phyloP scores from a whole-genome alignment of 106 monocot genomes.

The Dactylorhiza incarnata region DNA sequence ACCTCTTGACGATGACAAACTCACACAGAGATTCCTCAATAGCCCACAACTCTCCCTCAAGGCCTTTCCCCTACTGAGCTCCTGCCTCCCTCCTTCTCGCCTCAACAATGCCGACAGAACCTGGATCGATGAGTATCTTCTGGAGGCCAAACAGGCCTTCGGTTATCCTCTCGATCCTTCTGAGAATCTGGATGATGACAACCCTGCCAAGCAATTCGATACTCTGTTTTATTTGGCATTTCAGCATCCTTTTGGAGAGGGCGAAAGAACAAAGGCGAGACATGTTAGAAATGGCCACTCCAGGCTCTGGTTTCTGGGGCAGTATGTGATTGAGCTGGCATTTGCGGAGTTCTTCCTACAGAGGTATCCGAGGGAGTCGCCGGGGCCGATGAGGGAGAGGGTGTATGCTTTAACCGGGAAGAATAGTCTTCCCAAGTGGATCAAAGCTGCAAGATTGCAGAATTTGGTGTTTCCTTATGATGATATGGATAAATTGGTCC shows the following conservation, averaged over 20 bases:
- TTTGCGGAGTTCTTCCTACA: conserved; percentile 85
- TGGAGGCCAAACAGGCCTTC: conserved; percentile 94
- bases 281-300: conserved; percentile 91
- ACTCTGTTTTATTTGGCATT: conserved; percentile 78
- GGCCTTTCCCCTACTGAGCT: conserved; percentile 73
- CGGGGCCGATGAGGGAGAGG: conserved; percentile 88
- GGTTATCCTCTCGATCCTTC: conserved; percentile 83
- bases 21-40: conserved; percentile 66
- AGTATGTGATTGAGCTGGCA: conserved; percentile 79
- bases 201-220: conserved; percentile 85
- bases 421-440: conserved; percentile 73
- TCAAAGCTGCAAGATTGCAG: conserved; percentile 85
- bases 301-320: conserved; percentile 82
- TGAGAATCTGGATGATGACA: conserved; percentile 45
- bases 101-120: conserved; percentile 69
- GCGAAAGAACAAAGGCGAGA: conserved; percentile 70
- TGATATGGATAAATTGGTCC: conserved; percentile 81
- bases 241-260: conserved; percentile 43
- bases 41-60: conserved; percentile 91
- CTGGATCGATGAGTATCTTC: conserved; percentile 94
- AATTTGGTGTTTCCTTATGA: conserved; percentile 94
- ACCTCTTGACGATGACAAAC: conserved; percentile 75
- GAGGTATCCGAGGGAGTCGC: conserved; percentile 85
- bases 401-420: conserved; percentile 80
- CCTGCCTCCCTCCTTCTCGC: conserved; percentile 72